These are phyloP conservation scores for Alternaria ventricosa DNA, from an alignment of 2,329 filamentous ascomycete species.

Conservation along the genomic window DNA sequence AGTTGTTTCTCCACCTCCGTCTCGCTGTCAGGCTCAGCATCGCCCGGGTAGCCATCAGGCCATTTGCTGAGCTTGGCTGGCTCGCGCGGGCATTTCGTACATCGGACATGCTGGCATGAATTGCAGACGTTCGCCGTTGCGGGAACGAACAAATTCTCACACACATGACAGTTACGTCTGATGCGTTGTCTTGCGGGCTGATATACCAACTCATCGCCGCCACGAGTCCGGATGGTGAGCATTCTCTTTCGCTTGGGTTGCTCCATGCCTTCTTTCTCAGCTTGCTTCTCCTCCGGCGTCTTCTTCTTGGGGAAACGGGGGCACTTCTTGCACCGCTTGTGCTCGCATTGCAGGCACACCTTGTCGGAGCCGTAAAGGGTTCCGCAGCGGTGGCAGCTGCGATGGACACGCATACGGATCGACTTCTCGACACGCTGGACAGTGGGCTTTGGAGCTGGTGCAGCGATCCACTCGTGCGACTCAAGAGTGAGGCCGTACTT, in stretches of 20 bases:
- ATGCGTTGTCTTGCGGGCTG: conserved; percentile 76
- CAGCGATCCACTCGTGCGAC: conserved; percentile 46
- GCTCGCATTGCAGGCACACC: conserved; percentile 77
- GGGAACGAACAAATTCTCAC: conserved; percentile 65
- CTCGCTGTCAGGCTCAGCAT: conserved; percentile 53
- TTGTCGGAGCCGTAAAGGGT: conserved; percentile 75
- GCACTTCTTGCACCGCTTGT: conserved; percentile 82
- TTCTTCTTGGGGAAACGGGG: conserved; percentile 74
- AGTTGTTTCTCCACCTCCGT: conserved; percentile 38
- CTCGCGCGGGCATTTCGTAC: conserved; percentile 80
- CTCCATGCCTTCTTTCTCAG: conserved; percentile 48
- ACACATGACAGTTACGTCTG: conserved; percentile 78
- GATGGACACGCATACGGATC: conserved; percentile 78
- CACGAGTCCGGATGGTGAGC: conserved; percentile 69
- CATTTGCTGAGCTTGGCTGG: conserved; percentile 76
- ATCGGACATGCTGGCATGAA: conserved; percentile 74
- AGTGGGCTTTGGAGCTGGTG: conserved; percentile 31
- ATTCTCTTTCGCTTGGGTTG: conserved; percentile 57
- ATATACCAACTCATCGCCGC: conserved; percentile 72
- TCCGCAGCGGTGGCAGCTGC: conserved; percentile 81
- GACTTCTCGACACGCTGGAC: conserved; percentile 72
- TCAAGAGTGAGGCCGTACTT: conserved; percentile 53
- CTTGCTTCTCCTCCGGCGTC: conserved; percentile 48
- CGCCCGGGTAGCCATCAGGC: conserved; percentile 73
- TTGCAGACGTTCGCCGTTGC: conserved; percentile 65